Evolutionary conservation across 768 basidiomycete species (phyloP).

Genomic region (Floccularia luteovirens): DNA sequence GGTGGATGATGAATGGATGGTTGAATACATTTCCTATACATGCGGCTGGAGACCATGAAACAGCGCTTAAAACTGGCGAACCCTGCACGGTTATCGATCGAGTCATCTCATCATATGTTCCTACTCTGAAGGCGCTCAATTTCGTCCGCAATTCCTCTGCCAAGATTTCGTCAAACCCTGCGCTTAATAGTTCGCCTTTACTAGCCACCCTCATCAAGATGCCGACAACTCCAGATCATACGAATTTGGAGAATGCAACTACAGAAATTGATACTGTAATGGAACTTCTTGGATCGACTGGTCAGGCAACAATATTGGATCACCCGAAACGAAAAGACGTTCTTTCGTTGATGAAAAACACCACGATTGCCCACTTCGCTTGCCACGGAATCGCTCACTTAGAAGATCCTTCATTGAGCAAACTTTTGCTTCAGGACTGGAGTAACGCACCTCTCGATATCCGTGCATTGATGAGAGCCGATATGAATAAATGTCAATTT

Average conservation of each 20-base stretch:
- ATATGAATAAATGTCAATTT: conserved; percentile 9
- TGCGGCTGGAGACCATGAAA: conserved; percentile 11
- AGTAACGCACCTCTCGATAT: conserved; percentile 9
- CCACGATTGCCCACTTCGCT: conserved; percentile 15
- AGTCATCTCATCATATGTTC: conserved; percentile 11
- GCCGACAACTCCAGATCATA: conserved; percentile 11
- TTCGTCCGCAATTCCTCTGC: too few relatives aligned
- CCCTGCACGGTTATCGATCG: conserved; percentile 10
- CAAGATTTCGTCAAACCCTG: too few relatives aligned
- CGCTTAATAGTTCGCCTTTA: too few relatives aligned
- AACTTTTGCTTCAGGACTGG: conserved; percentile 10
- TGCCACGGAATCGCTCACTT: conserved; percentile 19
- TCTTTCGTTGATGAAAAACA: background rate
- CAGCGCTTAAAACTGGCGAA: conserved; percentile 6
- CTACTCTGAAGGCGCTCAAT: conserved; percentile 10
- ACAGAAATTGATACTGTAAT: conserved; percentile 6
- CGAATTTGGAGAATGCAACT: conserved; percentile 6
- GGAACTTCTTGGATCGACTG: background rate
- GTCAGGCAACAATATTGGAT: conserved; percentile 5
- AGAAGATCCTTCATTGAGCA: conserved; percentile 12
- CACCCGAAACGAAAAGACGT: conserved; percentile 7
- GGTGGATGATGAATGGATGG: conserved; percentile 11
- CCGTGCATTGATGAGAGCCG: conserved; percentile 10
- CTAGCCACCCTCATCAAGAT: conserved; percentile 7
- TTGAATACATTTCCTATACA: conserved; percentile 9